Evolutionary conservation across 495 filamentous ascomycete genomes (phyloP), one percentile per base, ranked within the genome.

Genomic region (Mytilinidion resinicola): DNA sequence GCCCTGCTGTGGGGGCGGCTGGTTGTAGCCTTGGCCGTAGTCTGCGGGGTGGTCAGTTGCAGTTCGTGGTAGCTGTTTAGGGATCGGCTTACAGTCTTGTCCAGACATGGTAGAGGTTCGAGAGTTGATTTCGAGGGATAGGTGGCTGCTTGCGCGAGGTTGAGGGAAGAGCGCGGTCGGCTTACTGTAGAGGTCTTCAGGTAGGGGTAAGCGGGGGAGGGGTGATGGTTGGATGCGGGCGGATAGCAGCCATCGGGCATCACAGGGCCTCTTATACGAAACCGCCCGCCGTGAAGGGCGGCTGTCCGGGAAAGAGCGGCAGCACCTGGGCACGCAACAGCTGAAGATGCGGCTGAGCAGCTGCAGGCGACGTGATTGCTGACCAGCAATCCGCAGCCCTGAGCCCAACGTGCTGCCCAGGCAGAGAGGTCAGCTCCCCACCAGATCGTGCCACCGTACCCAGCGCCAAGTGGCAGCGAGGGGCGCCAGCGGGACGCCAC

Each of bases 1-100:
- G 25, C 33, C 20, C 11, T 67, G 63, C 35, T 57, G 66, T 19
- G 51, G 56, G 14, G 33, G 56, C 4, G n/a, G 36, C n/a, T 56
- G 44, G 53, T 47, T 39, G 53, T 55, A 62, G 33, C 55, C 43
- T 21, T 21, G 25, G 34, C 42, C 48, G 44, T 57, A 57, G 25
- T 57, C 25, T 30, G 25, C 25, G 25, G 25, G 25, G 4, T 48
- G 51, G 51, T 53, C 46, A 44, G 41, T n/a, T 19, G 41, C n/a
- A 44, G 41, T n/a, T 8, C 14, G 41, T 30, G 25, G 6, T 30
- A 6, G 6, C 6, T 30, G 25, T 30, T 6, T 30, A 30, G 25
- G 2, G 25, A 30, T 30, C 2, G 25, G 6, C 25, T 30, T 30
- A 30, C 25, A 38, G 8, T 38, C 37, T n/a, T 53, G 21, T 53